These are phyloP conservation scores for Claviceps capensis DNA, from an alignment of 2,329 filamentous ascomycete genomes.

Conservation along the genomic window DNA sequence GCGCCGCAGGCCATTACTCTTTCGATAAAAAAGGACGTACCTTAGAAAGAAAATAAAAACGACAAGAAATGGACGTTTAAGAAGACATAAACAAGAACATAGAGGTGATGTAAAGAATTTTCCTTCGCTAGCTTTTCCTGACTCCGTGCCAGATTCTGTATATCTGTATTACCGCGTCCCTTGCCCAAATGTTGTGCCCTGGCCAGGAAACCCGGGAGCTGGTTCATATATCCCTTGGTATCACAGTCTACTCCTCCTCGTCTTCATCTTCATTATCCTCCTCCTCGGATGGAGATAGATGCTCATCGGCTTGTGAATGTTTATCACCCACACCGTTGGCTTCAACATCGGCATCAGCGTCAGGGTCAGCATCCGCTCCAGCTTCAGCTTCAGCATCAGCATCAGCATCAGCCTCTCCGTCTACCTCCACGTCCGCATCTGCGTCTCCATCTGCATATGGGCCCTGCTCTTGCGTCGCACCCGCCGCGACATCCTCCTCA, in stretches of 20 bases:
- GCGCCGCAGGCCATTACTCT: not conserved
- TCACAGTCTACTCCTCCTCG: not conserved
- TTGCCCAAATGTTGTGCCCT: not conserved
- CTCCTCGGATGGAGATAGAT: conserved; percentile 19
- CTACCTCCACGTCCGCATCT: conserved; percentile 11
- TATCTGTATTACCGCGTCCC: no score
- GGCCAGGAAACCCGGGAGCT: not conserved
- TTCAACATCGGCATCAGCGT: not conserved
- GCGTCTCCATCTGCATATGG: conserved; percentile 12
- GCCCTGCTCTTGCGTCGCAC: conserved; percentile 10
- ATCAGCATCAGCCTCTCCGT: conserved; percentile 6
- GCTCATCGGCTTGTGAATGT: conserved; percentile 8
- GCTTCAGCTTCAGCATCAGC: conserved; percentile 7
- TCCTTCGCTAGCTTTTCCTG: not conserved
- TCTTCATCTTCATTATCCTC: conserved; percentile 26
- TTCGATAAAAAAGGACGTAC: not conserved
- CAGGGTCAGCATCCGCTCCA: not conserved
- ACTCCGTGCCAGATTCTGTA: not conserved
- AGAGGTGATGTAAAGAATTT: no score
- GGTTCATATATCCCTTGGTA: not conserved
- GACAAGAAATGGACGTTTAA: not conserved
- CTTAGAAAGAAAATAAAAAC: not conserved
- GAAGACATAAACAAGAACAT: not conserved
- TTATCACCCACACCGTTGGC: conserved; percentile 10
- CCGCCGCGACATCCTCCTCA: conserved; percentile 21